These are phyloP conservation scores for Populus deltoides DNA, from an alignment of 345 rosid species.

Conservation along the genomic window DNA sequence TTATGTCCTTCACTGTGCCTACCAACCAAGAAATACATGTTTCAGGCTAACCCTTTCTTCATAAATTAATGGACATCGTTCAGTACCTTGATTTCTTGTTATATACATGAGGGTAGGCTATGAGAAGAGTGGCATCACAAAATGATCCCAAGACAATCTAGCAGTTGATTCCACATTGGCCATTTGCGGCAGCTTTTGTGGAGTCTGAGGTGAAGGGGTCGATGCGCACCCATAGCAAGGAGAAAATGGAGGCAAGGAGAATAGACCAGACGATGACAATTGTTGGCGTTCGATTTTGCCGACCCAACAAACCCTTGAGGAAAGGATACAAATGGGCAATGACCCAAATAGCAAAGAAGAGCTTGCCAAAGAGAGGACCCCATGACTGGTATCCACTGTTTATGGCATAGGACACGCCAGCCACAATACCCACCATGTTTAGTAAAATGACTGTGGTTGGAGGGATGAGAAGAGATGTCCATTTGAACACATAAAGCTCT, in stretches of 20 bases:
- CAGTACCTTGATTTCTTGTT: slow-evolving; percentile 16
- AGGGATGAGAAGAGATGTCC: slow-evolving; percentile 98
- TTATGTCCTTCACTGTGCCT: neutral
- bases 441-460: slow-evolving; percentile 89
- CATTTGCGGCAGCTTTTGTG: slow-evolving; percentile 46
- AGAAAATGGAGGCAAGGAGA: slow-evolving; percentile 96
- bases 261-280: slow-evolving; percentile 98
- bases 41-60: neutral
- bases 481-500: slow-evolving; percentile 93
- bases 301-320: slow-evolving; percentile 94
- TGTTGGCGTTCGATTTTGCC: slow-evolving; percentile 95
- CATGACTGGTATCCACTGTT: slow-evolving; percentile 99
- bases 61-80: neutral
- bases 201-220: slow-evolving; percentile 70
- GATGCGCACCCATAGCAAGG: slow-evolving; percentile 96
- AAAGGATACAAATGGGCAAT: slow-evolving; percentile 96
- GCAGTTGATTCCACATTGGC: slow-evolving; percentile 59
- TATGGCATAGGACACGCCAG: slow-evolving; percentile 91
- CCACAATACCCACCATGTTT: slow-evolving; percentile 94
- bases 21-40: neutral
- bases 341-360: slow-evolving; percentile 96
- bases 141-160: slow-evolving; percentile 1
- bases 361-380: slow-evolving; percentile 97
- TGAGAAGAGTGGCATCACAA: neutral
- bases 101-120: slow-evolving; percentile 11